Evolutionary conservation across 768 basidiomycete genomes (phyloP).

Genomic region (Bullera alba): DNA sequence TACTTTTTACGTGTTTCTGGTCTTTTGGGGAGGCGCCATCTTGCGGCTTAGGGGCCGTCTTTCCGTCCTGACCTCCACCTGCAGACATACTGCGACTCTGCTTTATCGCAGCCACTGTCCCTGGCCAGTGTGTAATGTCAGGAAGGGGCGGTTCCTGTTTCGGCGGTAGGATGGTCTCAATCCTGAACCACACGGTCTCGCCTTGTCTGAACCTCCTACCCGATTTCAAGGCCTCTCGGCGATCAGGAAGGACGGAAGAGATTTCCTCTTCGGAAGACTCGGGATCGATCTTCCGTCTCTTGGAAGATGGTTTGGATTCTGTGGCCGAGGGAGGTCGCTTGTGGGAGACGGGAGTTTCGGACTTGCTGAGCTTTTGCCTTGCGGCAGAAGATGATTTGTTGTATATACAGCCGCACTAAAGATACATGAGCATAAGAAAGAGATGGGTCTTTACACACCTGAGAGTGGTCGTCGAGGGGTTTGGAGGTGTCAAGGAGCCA

Average conservation of each 20-base stretch:
- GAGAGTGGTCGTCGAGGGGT: constrained; percentile 19
- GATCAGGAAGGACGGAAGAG: constrained; percentile 17
- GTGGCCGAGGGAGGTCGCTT: constrained; percentile 1
- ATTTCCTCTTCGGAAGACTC: not conserved
- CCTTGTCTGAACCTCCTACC: constrained; percentile 28
- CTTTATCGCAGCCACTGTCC: no score
- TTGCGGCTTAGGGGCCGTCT: not conserved
- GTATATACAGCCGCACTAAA: constrained; percentile 29
- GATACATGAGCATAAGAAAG: not conserved
- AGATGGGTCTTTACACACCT: constrained; percentile 1
- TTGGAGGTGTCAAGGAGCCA: constrained; percentile 30
- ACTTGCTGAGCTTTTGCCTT: constrained; percentile 5
- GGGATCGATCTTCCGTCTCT: constrained; percentile 10
- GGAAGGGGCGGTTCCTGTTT: not conserved
- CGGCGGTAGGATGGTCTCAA: constrained; percentile 16
- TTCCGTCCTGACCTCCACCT: no score
- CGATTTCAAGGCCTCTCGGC: constrained; percentile 19
- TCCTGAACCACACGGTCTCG: constrained; percentile 31
- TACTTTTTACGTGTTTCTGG: constrained; percentile 4
- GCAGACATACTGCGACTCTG: no score
- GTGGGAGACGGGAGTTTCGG: constrained; percentile 1
- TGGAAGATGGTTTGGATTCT: no score
- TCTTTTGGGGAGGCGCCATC: not conserved
- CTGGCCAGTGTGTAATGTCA: constrained; percentile 38
- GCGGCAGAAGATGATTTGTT: constrained; percentile 5